A percentile compares a stretch with the other conserved stretches of the same genome.
Evolutionary conservation across 108 stramenopile genomes (phyloP).

Genomic region (Parietichytrium sp.): DNA sequence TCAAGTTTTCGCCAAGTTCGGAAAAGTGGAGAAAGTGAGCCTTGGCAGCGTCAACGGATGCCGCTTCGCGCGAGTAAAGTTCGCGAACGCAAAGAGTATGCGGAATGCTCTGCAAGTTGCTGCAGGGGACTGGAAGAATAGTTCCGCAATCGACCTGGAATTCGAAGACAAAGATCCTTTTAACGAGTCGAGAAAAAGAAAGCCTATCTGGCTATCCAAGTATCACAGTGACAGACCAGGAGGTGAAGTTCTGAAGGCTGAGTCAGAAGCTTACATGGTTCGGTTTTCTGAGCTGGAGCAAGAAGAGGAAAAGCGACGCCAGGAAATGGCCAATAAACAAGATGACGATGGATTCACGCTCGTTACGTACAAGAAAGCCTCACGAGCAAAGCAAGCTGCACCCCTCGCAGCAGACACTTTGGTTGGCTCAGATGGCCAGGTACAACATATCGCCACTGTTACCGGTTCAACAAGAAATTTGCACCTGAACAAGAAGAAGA

Average conservation of each 20-base stretch:
- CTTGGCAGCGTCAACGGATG: not conserved
- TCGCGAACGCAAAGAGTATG: not conserved
- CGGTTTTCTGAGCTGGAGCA: conserved; percentile 25
- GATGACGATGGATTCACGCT: conserved; percentile 32
- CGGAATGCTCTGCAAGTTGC: not conserved
- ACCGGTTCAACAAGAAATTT: too few species aligned
- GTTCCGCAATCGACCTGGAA: not conserved
- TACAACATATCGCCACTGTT: too few species aligned
- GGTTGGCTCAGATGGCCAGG: too few species aligned
- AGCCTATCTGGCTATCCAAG: not conserved
- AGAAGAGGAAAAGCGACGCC: not conserved
- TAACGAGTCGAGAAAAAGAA: not conserved
- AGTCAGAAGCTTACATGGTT: conserved; percentile 6
- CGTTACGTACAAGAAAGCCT: not conserved
- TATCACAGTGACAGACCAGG: conserved; percentile 8
- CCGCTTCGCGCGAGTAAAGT: not conserved
- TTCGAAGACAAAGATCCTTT: not conserved
- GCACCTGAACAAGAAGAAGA: not conserved
- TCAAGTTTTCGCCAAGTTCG: not conserved
- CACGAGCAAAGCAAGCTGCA: not conserved
- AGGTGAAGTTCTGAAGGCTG: not conserved
- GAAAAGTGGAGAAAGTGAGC: not conserved
- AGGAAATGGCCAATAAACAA: not conserved
- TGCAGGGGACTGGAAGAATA: not conserved
- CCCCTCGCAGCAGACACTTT: not conserved